Base-by-base conservation (phyloP, 202 grass and related monocot species). In the Elaeis oleifera region DNA sequence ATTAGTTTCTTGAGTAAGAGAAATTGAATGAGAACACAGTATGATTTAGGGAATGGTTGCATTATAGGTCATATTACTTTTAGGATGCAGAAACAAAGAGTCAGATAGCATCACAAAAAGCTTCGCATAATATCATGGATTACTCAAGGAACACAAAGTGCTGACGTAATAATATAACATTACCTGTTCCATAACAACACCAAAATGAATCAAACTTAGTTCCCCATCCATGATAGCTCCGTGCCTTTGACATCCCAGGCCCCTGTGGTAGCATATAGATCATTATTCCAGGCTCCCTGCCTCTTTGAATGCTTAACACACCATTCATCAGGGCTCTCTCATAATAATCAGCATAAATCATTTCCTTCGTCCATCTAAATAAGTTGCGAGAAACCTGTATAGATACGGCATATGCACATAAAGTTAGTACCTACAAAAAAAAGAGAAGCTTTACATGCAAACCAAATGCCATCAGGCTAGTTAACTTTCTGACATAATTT, bases 161-260 rank as follows among this genome's bases (percentile, higher is more conserved):
- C 2, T 27, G 1, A 3, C 3, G 50, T 16, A 3, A 31, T 6
- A 56, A 25, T 18, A 71, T 68, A 63, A 18, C 67, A 60, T 50
- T 78, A 92, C 94, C 94, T 54, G 88, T 92, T 61, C 94, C 94
- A 77, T 97, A 97, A 56, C 94, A 97, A 39, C 94, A 97, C 94
- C 94, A 99, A 61, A 99, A 92, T 0, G 82, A 89, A 65, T 87
- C 8, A 15, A 72, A 84, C 49, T 75, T 73, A 15, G 84, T 86
- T 60, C 85, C 88, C 94, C 94, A 99, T 0, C 80, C 78, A 84
- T 99, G 88, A 32, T 89, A 86, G 60, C 85, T 89, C 32, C 20
- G 61, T 58, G 88, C 88, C 64, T 99, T 99, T 4, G 94, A 92
- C 51, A 57, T 78, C 23, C 82, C 94, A 17, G 88, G 82, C 6